Evolutionary conservation across 441 rosid species (phyloP), one percentile per base, ranked within the genome.

Genomic region (Monsonia emarginata): DNA sequence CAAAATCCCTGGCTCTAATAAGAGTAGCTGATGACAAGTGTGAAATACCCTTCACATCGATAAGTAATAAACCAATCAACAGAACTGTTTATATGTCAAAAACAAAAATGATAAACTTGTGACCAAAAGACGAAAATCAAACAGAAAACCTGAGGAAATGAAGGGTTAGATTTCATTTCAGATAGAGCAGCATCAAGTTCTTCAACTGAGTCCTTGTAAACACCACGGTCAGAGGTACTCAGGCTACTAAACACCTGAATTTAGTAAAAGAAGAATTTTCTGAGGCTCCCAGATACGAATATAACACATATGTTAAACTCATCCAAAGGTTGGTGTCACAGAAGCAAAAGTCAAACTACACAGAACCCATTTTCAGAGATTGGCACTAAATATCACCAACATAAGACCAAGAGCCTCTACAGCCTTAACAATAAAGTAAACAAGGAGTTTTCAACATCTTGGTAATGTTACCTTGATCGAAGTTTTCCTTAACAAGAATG

Each of bases 71-170:
- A 1, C 21, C 42, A 50, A 66, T 59, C 57, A 48, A 42, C 28
- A 10, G 16, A 48, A 30, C 5, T 65, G 8, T 9, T 14, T 25
- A 25, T 8, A 19, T 19, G 58, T 16, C 26, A 0, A 21, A 1
- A 50, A 19, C 26, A 50, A 21, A 16, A 50, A 3, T 19, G 1
- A 34, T 50, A 7, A 50, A 50, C 58, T 50, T 50, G 58, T 21
- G 26, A 21, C 58, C 7, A 19, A 5, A 50, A 50, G 27, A 50
- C 4, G 9, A 50, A 21, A 50, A 1, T 50, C 27, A 1, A 61
- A 34, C 16, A 25, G 38, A 57, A 66, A 72, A 91, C 95, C 96
- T 83, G 84, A 73, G 97, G 95, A 72, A 89, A 89, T 66, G 79
- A 82, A 44, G 93, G 76, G 71, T 84, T 67, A 0, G 84, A 78